Evolutionary conservation across 2,329 filamentous ascomycete species (phyloP), one percentile per base, ranked within the genome.

Genomic region (Blumeria graminis): DNA sequence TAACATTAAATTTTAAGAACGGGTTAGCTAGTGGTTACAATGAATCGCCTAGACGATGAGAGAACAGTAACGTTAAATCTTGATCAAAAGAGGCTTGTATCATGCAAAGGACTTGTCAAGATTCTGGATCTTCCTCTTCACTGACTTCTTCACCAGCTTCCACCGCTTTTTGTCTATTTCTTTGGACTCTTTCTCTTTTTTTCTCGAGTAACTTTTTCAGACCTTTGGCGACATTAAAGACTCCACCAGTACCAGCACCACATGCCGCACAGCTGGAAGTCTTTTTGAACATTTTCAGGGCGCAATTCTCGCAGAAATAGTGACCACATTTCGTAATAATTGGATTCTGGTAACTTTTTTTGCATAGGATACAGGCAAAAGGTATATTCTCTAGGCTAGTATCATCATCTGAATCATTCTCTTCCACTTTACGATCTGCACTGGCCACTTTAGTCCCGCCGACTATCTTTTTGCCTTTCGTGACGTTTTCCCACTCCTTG

Each of bases 271-370:
- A 96, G 2, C 78, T 80, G 3, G 89, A 89, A 63, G 89, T 86
- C 66, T 86, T 92, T 60, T 84, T 76, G 67, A 95, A 96, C 61
- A 88, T 72, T 66, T 85, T 80, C 63, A 96, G 71, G 32, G 92
- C 92, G 68, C 92, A 98, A 0, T 76, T 74, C 68, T 95, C 85
- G 67, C 92, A 98, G 66, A 96, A 96, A 68, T 96, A 96, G 68
- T 98, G 92, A 0, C 87, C 85, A 62, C 92, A 98, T 61, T 87
- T 84, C 11, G 92, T 96, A 28, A 90, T 72, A 11, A 96, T 77
- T 0, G 92, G 90, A 57, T 78, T 73, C 56, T 63, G 65, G 51
- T 52, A 74, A 69, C n/a, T 71, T 55, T 66, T 62, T 58, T 58
- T 60, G 58, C 67, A 67, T 52, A 68, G 63, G 50, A 67, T 64